Evolutionary conservation across 163 green algal genomes (phyloP), one percentile per base, ranked within the genome.

Genomic region (Trebouxiophyceae sp.): DNA sequence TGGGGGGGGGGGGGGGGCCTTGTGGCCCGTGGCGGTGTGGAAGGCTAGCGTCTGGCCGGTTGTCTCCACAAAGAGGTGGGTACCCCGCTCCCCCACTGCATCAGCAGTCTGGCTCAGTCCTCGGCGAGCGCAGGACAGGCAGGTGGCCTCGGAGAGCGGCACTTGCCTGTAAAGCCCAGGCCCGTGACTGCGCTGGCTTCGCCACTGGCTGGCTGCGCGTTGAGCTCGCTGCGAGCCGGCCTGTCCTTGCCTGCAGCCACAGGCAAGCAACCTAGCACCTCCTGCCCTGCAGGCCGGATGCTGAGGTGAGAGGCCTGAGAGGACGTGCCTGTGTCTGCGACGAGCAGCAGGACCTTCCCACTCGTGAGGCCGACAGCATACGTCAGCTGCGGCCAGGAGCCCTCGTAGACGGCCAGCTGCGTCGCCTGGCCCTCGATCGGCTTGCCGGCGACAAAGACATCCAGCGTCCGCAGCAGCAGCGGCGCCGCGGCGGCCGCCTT

Each of bases 291-390:
- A n/a, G n/a, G n/a, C n/a, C n/a, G n/a, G n/a, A n/a, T n/a, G n/a
- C n/a, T n/a, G n/a, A n/a, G n/a, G n/a, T n/a, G n/a, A 33, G 39
- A 1, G 2, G 24, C 5, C 33, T 30, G 54, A 8, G 24, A 5
- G 23, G 28, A 33, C 28, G n/a, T 29, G 60, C 57, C 58, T 60
- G 31, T 12, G 27, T 75, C 67, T 5, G 68, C 78, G 3, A 63
- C 65, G 26, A 84, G 64, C n/a, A 86, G 32, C 62, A 85, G 79
- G 30, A 88, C 77, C 29, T 63, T 60, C 3, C 84, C 84, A 33
- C 68, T 76, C 1, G 72, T 66, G 56, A 88, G 69, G 0, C 81
- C 84, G 29, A 90, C 46, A 4, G 81, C 81, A 32, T 84, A 57
- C 8, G 65, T 65, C 55, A 81, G 66, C 0, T 54, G 27, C 27